A percentile compares a stretch with the other conserved stretches of the same genome.
phyloP scores from a whole-genome alignment of 129 eudicot genomes.

The Daucus carota region DNA sequence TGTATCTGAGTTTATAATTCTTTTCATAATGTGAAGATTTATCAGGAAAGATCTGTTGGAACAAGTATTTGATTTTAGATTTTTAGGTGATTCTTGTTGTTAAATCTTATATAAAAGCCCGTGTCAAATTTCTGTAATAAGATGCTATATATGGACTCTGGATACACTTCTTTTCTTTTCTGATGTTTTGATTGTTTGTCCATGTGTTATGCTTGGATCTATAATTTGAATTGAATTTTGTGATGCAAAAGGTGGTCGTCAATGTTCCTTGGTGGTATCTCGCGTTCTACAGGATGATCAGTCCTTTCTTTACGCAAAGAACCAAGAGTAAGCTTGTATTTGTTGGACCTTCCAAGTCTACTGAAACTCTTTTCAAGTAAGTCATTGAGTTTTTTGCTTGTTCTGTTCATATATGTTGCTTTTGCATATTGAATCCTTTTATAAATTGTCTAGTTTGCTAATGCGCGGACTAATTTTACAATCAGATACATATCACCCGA shows the following conservation, averaged over 20 bases:
- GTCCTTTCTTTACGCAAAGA: constrained; percentile 79
- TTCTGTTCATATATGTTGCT: neutral
- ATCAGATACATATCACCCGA: constrained; percentile 79
- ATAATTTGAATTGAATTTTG: neutral
- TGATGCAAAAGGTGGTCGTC: constrained; percentile 57
- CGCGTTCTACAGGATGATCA: constrained; percentile 74
- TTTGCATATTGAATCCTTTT: neutral
- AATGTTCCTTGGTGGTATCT: constrained; percentile 87
- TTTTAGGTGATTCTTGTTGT: too few relatives aligned
- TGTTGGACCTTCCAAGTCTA: constrained; percentile 80
- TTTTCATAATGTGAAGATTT: neutral
- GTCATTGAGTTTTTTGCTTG: constrained; percentile 6
- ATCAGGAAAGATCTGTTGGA: neutral
- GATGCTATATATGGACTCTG: neutral
- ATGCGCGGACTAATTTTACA: neutral
- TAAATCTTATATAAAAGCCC: too few relatives aligned
- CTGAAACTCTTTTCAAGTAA: constrained; percentile 84
- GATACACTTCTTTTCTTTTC: neutral
- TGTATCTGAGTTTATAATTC: too few relatives aligned
- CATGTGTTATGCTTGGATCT: neutral
- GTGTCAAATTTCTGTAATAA: neutral
- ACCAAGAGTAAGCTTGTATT: constrained; percentile 95
- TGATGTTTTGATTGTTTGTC: neutral
- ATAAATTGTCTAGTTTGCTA: neutral
- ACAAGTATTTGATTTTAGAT: neutral